Base-by-base conservation (phyloP, 1,284 basidiomycete genomes). In the Austroboletus novae-zelandiae region DNA sequence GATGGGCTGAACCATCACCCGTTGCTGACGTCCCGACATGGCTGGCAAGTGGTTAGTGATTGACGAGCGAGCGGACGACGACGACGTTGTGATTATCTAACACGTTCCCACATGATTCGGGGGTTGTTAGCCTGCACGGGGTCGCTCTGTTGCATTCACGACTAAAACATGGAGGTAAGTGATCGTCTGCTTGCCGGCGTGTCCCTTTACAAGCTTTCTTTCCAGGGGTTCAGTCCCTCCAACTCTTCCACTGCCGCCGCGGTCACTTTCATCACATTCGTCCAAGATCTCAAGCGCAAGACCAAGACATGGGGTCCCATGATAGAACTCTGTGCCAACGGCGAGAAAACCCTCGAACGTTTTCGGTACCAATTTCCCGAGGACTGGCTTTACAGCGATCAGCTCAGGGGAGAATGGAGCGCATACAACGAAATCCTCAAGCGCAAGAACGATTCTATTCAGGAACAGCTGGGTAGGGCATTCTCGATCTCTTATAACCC, bases 381-480 rank as follows among this genome's bases (percentile, higher is more conserved):
- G 43, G 96, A 99, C 67, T 99, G 97, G 97, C 83, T 99, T 0
- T 97, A 98, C 69, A 94, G 94, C 60, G 97, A 99, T 68, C 96
- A 98, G 68, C 83, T 99, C 43, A 83, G 93, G 57, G 93, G 95
- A 43, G 97, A 99, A 73, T 98, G 95, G 95, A 93, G 91, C 64
- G 94, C 96, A 18, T 98, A 97, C 74, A 94, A 94, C 57, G 96
- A 99, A 73, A 97, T 99, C 54, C 77, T 99, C 68, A 94, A 93
- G 74, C 81, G 96, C 62, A 99, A 99, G 84, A 97, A 95, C 62
- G 94, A 96, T 64, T 91, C 91, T 25, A 99, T 99, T 64, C 94
- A 98, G 74, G 96, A 99, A 70, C 97, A 99, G 71, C 80, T 96
- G 40, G 88, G 91, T 91, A 47, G 4, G 46, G 53, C 74, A 66